Percentiles rank a stretch among this genome's conserved stretches.
Evolutionary conservation across 208 protist species (phyloP).

Genomic region (Herpetomonas tarakana): DNA sequence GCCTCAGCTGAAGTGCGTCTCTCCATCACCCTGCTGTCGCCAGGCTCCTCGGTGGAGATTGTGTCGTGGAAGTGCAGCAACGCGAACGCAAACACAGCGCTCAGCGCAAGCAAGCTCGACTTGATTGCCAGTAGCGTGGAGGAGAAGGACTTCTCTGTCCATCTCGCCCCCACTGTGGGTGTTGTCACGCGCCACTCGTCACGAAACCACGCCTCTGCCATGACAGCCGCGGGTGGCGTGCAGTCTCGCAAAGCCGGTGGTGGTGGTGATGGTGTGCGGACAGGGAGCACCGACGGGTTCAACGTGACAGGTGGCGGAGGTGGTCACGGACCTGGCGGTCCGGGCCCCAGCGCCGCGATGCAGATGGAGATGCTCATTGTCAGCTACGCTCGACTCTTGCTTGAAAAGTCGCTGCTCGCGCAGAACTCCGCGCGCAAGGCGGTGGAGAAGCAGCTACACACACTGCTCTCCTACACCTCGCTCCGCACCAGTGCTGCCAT

Average conservation of each 20-base stretch:
- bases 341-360: conserved; percentile 22
- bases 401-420: conserved; percentile 57
- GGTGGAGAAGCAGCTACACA: conserved; percentile 34
- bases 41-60: conserved; percentile 36
- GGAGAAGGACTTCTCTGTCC: conserved; percentile 22
- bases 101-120: conserved; percentile 14
- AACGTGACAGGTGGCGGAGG: too few species aligned
- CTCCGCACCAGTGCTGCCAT: conserved; percentile 37
- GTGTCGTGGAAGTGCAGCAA: conserved; percentile 35
- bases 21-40: conserved; percentile 31
- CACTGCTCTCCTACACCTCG: conserved; percentile 62
- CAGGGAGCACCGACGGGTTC: too few species aligned
- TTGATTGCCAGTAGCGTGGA: conserved; percentile 11
- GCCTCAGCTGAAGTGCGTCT: conserved; percentile 28
- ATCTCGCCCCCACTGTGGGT: conserved; percentile 29
- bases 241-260: too few species aligned
- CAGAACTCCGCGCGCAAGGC: conserved; percentile 41
- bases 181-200: conserved; percentile 22
- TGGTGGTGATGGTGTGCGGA: too few species aligned
- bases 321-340: too few species aligned
- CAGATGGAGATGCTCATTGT: conserved; percentile 78
- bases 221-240: too few species aligned
- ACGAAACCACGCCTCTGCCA: too few species aligned
- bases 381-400: conserved; percentile 67
- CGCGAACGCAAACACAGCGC: conserved; percentile 15